A percentile compares a stretch with the other conserved stretches of the same genome.
These are phyloP conservation scores for Eucalyptus rudis DNA, from an alignment of 345 rosid genomes.

Conservation along the genomic window DNA sequence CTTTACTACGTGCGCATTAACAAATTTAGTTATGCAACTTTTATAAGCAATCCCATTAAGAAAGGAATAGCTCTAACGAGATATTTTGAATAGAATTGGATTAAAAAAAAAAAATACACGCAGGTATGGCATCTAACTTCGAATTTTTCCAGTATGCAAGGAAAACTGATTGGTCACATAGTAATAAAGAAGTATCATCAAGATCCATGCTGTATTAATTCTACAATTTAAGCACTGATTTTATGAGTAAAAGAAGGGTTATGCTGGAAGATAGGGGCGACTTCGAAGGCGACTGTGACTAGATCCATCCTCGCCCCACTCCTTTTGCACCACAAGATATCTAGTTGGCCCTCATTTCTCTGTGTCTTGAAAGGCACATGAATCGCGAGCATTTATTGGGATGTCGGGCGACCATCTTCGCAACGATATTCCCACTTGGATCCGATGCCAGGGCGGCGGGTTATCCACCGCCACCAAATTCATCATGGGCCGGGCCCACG, in stretches of 20 bases:
- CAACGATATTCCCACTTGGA: neutral
- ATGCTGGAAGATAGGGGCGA: neutral
- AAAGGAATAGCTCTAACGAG: neutral
- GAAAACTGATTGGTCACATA: neutral
- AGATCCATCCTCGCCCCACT: neutral
- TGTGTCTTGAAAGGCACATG: neutral
- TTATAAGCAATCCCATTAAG: neutral
- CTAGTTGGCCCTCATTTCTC: neutral
- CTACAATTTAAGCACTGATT: neutral
- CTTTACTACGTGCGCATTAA: neutral
- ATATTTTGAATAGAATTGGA: neutral
- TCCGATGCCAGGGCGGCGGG: neutral
- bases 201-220: neutral
- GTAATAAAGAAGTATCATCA: neutral
- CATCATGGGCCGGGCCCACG: neutral
- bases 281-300: neutral
- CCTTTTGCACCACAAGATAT: neutral
- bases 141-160: neutral
- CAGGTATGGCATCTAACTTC: neutral
- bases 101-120: neutral
- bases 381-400: neutral
- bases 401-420: neutral
- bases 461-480: neutral
- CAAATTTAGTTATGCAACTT: neutral
- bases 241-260: neutral